Base-by-base conservation (phyloP, 2,329 filamentous ascomycete species). In the Periglandula ipomoeae region DNA sequence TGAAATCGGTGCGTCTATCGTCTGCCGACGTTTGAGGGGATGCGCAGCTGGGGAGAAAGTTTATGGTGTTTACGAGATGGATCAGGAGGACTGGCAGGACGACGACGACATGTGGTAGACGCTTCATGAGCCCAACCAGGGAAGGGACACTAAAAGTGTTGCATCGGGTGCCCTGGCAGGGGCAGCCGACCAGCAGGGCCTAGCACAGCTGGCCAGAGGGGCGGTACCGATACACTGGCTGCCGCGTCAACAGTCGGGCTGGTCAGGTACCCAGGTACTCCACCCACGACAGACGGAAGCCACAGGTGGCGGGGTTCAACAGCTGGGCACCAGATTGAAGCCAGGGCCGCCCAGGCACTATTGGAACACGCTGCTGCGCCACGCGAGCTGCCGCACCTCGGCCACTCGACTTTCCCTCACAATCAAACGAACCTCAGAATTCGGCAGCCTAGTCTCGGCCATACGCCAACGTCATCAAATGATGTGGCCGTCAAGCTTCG, bases 21-120 rank as follows among this genome's bases (percentile, higher is more conserved):
- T 8, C 20, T 19, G 22, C 23, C 27, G 22, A 41, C 19, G 44
- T 23, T 41, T 17, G 38, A 41, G 27, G 9, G n/a, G 9, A 20
- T 2, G n/a, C 22, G 38, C 4, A 17, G 37, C 37, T 24, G 26
- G 17, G 46, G 48, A 42, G 49, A 49, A 38, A 47, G 48, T 47
- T 47, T 48, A 40, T 44, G 53, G 44, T 40, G 53, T 54, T 48
- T 50, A 56, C 46, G 54, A 47, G 50, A 46, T 52, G 41, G 56
- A 59, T 61, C 54, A 54, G 58, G 63, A 63, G 61, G 59, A 59
- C 55, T 60, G 56, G 53, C 58, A 57, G 56, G n/a, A 38, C n/a
- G 39, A 24, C 44, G 56, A 57, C 59, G 58, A 58, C 59, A 60
- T 56, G 59, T 54, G 60, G 54, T 27, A 22, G 44, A 26, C 32